phyloP scores from a whole-genome alignment of 1,284 basidiomycete genomes.

The Trichosporon sp. region DNA sequence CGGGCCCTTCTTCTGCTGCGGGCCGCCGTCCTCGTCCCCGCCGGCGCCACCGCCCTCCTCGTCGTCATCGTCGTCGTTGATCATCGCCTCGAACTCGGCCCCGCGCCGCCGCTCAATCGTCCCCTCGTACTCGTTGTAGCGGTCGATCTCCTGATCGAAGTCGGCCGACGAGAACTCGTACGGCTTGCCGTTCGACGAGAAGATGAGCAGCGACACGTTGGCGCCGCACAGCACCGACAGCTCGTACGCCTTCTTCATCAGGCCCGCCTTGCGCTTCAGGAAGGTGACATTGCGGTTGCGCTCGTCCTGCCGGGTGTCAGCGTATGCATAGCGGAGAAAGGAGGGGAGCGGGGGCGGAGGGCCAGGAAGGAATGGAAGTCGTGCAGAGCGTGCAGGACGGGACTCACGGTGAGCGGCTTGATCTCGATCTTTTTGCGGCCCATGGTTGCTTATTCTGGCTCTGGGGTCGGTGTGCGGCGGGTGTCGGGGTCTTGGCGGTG shows the following conservation, averaged over 20 bases:
- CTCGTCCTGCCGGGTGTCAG: slow-evolving; percentile 37
- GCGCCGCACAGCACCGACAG: slow-evolving; percentile 48
- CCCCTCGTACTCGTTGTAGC: slow-evolving; percentile 49
- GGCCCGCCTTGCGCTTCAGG: slow-evolving; percentile 47
- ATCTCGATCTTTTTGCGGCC: slow-evolving; percentile 51
- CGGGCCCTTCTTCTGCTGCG: slow-evolving; percentile 13
- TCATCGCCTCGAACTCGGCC: slow-evolving; percentile 47
- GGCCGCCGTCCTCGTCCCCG: background rate
- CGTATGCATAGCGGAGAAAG: background rate
- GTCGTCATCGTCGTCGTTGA: slow-evolving; percentile 45
- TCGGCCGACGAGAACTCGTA: slow-evolving; percentile 47
- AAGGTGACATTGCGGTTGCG: slow-evolving; percentile 40
- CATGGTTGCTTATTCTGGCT: slow-evolving; percentile 27
- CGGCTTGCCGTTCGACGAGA: slow-evolving; percentile 43
- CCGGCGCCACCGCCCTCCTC: slow-evolving; percentile 24
- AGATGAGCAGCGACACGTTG: slow-evolving; percentile 49
- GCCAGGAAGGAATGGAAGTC: background rate
- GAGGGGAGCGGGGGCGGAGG: background rate
- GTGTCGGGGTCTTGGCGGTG: background rate
- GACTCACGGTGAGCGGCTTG: slow-evolving; percentile 44
- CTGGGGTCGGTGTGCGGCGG: background rate
- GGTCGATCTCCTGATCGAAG: slow-evolving; percentile 44
- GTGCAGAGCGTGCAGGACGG: background rate
- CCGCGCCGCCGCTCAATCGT: slow-evolving; percentile 48
- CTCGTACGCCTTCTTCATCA: slow-evolving; percentile 52